phyloP scores from a whole-genome alignment of 805 yeast genomes.

The Candida caryicola region DNA sequence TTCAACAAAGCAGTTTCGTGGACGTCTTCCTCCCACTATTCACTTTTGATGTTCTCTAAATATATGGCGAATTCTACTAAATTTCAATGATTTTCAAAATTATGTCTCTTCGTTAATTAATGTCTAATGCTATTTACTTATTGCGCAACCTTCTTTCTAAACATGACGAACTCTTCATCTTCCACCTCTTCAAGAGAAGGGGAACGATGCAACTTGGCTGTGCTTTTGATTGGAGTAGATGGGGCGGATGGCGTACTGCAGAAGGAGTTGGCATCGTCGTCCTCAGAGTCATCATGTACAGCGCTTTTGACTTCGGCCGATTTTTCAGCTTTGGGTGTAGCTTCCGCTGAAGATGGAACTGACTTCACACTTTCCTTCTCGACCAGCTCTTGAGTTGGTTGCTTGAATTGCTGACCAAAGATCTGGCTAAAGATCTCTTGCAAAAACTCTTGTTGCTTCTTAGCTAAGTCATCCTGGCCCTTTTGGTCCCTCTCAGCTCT shows the following conservation, averaged over 20 bases:
- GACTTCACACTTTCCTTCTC: not conserved
- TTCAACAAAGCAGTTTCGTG: too few species aligned
- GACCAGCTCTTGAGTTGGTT: not conserved
- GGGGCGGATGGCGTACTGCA: constrained; percentile 9
- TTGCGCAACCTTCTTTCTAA: constrained; percentile 36
- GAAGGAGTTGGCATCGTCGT: constrained; percentile 18
- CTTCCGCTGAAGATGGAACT: not conserved
- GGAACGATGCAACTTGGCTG: constrained; percentile 17
- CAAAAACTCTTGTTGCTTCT: constrained; percentile 20
- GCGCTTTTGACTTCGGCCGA: not conserved
- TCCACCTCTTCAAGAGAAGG: constrained; percentile 30
- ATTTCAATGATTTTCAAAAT: too few species aligned
- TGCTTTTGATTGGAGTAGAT: constrained; percentile 2
- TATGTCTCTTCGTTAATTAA: too few species aligned
- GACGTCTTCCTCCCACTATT: too few species aligned
- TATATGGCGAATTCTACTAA: too few species aligned
- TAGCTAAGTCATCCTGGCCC: constrained; percentile 7
- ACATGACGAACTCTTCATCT: constrained; percentile 35
- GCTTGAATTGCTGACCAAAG: constrained; percentile 1
- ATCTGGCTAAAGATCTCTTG: constrained; percentile 12
- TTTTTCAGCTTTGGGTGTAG: not conserved
- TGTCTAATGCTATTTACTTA: too few species aligned
- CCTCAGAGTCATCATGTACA: constrained; percentile 11
- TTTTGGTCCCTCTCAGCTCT: constrained; percentile 8
- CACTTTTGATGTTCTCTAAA: too few species aligned